Percentiles rank a stretch among this genome's conserved stretches.
Evolutionary conservation across 1,284 basidiomycete species (phyloP).

Genomic region (Pyrrhoderma noxium): DNA sequence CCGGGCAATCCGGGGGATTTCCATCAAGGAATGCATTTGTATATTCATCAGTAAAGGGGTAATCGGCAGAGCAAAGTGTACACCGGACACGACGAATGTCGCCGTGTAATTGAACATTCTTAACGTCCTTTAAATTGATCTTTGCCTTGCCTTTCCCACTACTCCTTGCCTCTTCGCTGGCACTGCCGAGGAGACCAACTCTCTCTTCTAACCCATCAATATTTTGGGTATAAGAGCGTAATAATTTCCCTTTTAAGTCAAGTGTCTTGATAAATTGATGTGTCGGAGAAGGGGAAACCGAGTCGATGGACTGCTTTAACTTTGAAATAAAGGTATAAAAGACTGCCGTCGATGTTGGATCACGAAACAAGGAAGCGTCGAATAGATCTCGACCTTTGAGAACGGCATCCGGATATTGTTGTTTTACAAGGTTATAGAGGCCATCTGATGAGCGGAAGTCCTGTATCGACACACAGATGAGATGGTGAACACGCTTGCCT

Average conservation of each 20-base stretch:
- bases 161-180: slow-evolving; percentile 44
- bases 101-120: slow-evolving; percentile 88
- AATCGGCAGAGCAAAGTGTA: slow-evolving; percentile 71
- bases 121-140: slow-evolving; percentile 59
- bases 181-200: slow-evolving; percentile 65
- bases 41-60: slow-evolving; percentile 57
- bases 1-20: slow-evolving; percentile 72
- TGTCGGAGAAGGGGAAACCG: slow-evolving; percentile 76
- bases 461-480: slow-evolving; percentile 33
- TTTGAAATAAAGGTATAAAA: slow-evolving; percentile 94
- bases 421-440: slow-evolving; percentile 81
- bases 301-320: slow-evolving; percentile 77
- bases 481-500: neutral
- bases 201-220: slow-evolving; percentile 88
- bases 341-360: slow-evolving; percentile 77
- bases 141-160: slow-evolving; percentile 57
- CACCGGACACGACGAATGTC: slow-evolving; percentile 86
- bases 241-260: slow-evolving; percentile 75
- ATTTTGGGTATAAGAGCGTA: slow-evolving; percentile 92
- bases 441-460: slow-evolving; percentile 89
- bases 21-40: slow-evolving; percentile 61
- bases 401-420: slow-evolving; percentile 75
- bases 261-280: slow-evolving; percentile 85
- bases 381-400: slow-evolving; percentile 87
- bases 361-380: slow-evolving; percentile 80